phyloP scores from a whole-genome alignment of 495 filamentous ascomycete genomes.

The Neurospora sp. region DNA sequence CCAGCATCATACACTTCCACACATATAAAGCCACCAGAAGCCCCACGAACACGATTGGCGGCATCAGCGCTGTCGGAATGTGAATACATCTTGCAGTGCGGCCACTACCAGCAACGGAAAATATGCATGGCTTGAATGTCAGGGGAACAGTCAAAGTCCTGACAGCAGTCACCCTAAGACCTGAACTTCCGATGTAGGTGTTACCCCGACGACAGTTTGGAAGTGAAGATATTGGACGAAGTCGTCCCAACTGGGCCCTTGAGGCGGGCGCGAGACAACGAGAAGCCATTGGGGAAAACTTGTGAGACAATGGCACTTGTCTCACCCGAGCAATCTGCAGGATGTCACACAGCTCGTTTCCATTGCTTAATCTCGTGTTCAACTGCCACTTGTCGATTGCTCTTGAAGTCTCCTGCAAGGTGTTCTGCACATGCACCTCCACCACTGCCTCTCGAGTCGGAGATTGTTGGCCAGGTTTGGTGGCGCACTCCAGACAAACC shows the following conservation, averaged over 20 bases:
- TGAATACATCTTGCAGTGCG: conserved; percentile 22
- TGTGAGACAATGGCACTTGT: conserved; percentile 2
- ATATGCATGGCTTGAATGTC: not conserved
- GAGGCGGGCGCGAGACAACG: not conserved
- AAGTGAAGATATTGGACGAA: conserved; percentile 4
- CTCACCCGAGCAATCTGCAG: conserved; percentile 10
- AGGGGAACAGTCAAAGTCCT: not conserved
- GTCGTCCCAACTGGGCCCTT: conserved; percentile 1
- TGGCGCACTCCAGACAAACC: conserved; percentile 1
- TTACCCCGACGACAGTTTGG: not conserved
- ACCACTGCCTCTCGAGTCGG: not conserved
- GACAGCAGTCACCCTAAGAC: conserved; percentile 1
- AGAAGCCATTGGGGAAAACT: conserved; percentile 1
- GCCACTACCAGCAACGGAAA: not conserved
- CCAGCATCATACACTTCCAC: conserved; percentile 75
- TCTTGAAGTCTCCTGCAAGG: conserved; percentile 5
- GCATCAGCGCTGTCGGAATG: conserved; percentile 47
- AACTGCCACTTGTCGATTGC: conserved; percentile 15
- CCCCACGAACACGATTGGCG: conserved; percentile 56
- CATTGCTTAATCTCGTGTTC: conserved; percentile 23
- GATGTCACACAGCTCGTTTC: conserved; percentile 16
- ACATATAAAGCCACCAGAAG: conserved; percentile 59
- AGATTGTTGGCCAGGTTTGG: conserved; percentile 10
- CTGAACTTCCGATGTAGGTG: conserved; percentile 2
- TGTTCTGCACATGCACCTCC: conserved; percentile 7